Conservation (phyloP, 495 filamentous ascomycete species). For the Pyrenopolyporus hunteri region DNA sequence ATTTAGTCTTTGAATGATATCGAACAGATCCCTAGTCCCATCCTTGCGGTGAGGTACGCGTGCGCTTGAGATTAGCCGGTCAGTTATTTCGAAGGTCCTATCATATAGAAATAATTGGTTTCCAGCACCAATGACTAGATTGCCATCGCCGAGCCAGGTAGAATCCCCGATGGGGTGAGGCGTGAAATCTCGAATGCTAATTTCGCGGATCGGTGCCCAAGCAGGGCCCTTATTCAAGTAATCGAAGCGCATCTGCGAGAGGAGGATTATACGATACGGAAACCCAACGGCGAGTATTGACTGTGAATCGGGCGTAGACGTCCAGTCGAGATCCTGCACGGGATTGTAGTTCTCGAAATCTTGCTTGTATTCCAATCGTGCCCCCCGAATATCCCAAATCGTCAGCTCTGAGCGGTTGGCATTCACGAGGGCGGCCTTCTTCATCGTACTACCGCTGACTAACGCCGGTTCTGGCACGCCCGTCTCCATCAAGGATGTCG, state of each 20-base stretch:
- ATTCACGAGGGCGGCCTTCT: constrained; percentile 86
- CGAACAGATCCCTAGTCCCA: constrained; percentile 69
- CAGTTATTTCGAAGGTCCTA: constrained; percentile 68
- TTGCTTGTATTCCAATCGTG: constrained; percentile 80
- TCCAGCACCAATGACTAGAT: constrained; percentile 85
- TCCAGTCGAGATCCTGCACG: constrained; percentile 92
- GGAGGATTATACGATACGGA: constrained; percentile 77
- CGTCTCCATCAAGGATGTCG: constrained; percentile 83
- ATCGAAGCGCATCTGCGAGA: constrained; percentile 94
- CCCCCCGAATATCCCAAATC: constrained; percentile 88
- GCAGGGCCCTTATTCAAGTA: constrained; percentile 89
- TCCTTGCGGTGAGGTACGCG: constrained; percentile 60
- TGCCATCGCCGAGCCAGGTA: constrained; percentile 83
- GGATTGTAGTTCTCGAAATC: constrained; percentile 73
- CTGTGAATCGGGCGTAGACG: constrained; percentile 88
- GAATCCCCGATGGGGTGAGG: constrained; percentile 94
- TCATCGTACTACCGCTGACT: constrained; percentile 83
- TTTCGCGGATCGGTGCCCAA: constrained; percentile 84
- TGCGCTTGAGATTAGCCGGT: constrained; percentile 68
- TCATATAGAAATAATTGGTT: constrained; percentile 93
- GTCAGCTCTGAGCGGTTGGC: constrained; percentile 74
- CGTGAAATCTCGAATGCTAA: constrained; percentile 79
- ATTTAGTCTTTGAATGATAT: constrained; percentile 81
- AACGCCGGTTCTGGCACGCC: constrained; percentile 74
- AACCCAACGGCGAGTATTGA: constrained; percentile 93